Base-by-base conservation (phyloP, 2,329 filamentous ascomycete species). In the Ceratocystis huliohia region DNA sequence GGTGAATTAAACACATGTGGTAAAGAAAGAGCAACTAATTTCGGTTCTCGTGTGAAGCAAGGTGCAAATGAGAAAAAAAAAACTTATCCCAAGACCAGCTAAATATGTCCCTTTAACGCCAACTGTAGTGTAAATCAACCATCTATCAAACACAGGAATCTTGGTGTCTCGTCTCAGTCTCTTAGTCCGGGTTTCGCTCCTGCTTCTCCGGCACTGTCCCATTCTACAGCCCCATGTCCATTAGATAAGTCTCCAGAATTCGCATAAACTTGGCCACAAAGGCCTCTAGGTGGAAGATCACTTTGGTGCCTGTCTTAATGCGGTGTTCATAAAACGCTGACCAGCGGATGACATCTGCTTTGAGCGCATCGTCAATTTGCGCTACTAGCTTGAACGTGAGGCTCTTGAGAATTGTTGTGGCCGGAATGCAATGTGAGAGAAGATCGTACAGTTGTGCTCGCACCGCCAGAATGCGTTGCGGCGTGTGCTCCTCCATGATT, bases 191-290 rank as follows among this genome's bases (percentile, higher is more conserved):
- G 48, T 10, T 22, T 10, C 22, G 3, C 25, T 41, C 37, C 37
- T 41, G 37, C 37, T 41, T 13, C n/a, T 25, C 20, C n/a, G 22
- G 59, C 6, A 17, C 59, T 41, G 22, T 62, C 17, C 25, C 13
- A 25, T 28, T 48, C 64, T 50, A 85, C 77, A 85, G 78, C 65
- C 91, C 89, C 86, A 94, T 92, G 70, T 87, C 89, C 89, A 96
- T 93, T 67, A 87, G 76, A 73, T 85, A 95, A 85, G 91, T 93
- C 79, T 99, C 94, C 69, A 93, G 84, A 71, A 97, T 85, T 71
- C 93, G 85, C 93, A 99, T 97, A 75, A 97, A 96, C 78, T 96
- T 97, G 67, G 93, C 93, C 67, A 99, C 94, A 76, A 99, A 99
- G 2, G 94, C 94, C 77, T 99, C 95, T 3, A 99, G 79, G 73